Evolutionary conservation across 371 early-diverging fungal species (phyloP), one percentile per base, ranked within the genome.

Genomic region (Circinella umbellata): DNA sequence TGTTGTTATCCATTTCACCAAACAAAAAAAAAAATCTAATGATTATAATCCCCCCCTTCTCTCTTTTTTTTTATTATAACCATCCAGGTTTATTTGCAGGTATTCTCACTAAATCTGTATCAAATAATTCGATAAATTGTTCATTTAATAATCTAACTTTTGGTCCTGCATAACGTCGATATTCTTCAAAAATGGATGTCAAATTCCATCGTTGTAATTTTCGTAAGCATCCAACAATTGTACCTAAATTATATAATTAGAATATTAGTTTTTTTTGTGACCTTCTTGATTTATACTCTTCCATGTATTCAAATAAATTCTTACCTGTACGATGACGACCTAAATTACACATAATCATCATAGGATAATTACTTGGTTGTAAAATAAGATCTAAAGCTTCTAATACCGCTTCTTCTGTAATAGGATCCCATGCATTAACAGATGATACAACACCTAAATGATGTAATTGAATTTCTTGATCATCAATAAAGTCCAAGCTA

Each of bases 131-230:
- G 65, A 98, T 96, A 78, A 95, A 94, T 73, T 94, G 94, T 75
- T 98, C 98, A 73, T 96, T 96, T 61, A 96, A 79, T 20, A 96
- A 80, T 46, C 98, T 88, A 39, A 96, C 97, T 82, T 98, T 98
- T 1, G 95, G 93, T 4, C 97, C 98, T n/a, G 97, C 96, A 79
- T 95, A 98, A 55, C 98, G 85, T 47, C 98, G 86, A 79, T 98
- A 98, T 75, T 98, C 99, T 76, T 97, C 98, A 80, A 98, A 97
- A 27, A 98, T 98, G 15, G 95, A 93, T 14, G 99, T 96, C 74
- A 98, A 80, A 77, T 96, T 98, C 99, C 99, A 98, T 38, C 92
- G 85, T 76, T 98, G 99, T 48, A 98, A 85, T 79, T 98, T 98
- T 69, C 99, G 87, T 78, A 98, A 79, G 71, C 99, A 98, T 17